These are phyloP conservation scores for Draba incana DNA, from an alignment of 345 rosid genomes.

Conservation along the genomic window DNA sequence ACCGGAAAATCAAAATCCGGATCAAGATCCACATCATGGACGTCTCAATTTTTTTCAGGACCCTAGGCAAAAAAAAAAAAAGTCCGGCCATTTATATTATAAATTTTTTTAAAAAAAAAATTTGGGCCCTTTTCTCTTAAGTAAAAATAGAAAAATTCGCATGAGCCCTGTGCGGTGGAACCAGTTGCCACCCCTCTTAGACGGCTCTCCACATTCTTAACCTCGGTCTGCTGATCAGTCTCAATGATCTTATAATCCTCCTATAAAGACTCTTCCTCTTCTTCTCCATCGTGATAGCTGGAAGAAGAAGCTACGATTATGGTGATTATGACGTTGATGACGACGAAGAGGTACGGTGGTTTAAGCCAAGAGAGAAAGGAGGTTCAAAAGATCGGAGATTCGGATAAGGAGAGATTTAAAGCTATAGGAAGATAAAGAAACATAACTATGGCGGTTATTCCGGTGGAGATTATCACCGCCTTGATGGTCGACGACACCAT, in stretches of 20 bases:
- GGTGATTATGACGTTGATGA: constrained; percentile 60
- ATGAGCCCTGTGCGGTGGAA: too few species aligned
- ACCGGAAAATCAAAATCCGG: not conserved
- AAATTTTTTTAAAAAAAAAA: too few species aligned
- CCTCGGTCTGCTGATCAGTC: not conserved
- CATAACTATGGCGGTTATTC: constrained; percentile 42
- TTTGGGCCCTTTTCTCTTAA: too few species aligned
- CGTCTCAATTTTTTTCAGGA: too few species aligned
- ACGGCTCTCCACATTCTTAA: not conserved
- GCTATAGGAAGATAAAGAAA: constrained; percentile 46
- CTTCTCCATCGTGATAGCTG: not conserved
- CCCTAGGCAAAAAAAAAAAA: too few species aligned
- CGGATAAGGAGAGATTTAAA: constrained; percentile 42
- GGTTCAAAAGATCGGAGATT: constrained; percentile 47
- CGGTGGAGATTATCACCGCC: constrained; percentile 46
- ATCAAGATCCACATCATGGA: not conserved
- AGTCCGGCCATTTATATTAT: too few species aligned
- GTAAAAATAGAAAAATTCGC: too few species aligned
- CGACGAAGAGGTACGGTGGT: constrained; percentile 60
- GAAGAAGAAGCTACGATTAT: constrained; percentile 60
- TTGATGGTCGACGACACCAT: constrained; percentile 45
- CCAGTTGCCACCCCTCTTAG: too few species aligned
- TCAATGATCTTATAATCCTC: not conserved
- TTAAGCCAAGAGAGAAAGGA: constrained; percentile 55
- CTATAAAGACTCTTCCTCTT: not conserved